Base-by-base conservation (phyloP, 2,329 filamentous ascomycete genomes). In the Madurella mycetomatis region DNA sequence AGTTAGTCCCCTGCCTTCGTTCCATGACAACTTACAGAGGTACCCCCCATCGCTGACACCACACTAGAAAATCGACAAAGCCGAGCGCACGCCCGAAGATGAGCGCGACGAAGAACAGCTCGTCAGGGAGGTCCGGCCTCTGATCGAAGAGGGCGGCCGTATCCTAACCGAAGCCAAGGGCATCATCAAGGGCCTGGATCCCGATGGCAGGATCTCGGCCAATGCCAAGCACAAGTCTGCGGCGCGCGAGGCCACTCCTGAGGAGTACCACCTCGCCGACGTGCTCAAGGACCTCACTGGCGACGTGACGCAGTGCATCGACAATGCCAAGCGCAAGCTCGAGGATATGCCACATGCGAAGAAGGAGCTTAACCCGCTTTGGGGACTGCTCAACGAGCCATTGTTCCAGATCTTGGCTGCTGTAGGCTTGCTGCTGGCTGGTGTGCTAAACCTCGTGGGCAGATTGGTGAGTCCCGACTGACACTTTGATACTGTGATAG, bases 261-360 rank as follows among this genome's bases (percentile, higher is more conserved):
- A 95, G 67, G 90, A 96, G 71, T 87, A 90, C 65, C 85, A 85
- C 56, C 83, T 96, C 15, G 91, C 92, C 4, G 90, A 96, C 54
- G 75, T 86, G 9, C 82, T 96, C 62, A 95, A 95, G 76, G 90
- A 90, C 73, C 79, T 96, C 55, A 92, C 91, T 0, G 86, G 86
- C 17, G 86, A 83, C 25, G 88, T 96, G 18, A 86, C 88, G 45
- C 84, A 86, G 65, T 90, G 86, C 19, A 92, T 96, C 63, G 91
- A 96, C 67, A 85, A 87, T 60, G 88, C 88, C 25, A 94, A 92
- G 83, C 88, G 87, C 76, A 96, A 89, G 77, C 88, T 96, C 57
- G 84, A 88, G 66, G 88, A 89, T 67, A 94, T 96, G 88, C 91
- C 92, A 5, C 88, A 95, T 62, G 92, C 90, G 42, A 95, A 96